Percentiles rank a stretch among this genome's conserved stretches.
Conservation (phyloP, 148 eudicot genomes). For the Hydrangea macrophylla region DNA sequence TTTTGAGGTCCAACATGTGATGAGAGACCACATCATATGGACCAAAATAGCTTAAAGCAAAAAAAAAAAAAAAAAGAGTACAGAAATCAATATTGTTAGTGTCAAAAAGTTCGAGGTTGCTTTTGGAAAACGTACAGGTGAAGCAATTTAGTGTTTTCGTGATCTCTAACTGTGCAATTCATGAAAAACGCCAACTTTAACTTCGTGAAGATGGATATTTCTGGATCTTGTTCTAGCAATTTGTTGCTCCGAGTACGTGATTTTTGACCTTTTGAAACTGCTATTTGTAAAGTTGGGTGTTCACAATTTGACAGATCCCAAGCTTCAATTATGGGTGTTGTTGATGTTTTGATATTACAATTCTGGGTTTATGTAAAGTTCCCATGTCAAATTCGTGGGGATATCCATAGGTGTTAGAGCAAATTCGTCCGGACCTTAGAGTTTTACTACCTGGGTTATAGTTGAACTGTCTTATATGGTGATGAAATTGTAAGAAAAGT, state of each 20-base stretch:
- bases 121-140: conserved; percentile 50
- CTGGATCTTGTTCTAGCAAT: conserved; percentile 18
- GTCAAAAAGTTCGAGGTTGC: conserved; percentile 25
- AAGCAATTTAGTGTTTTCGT: conserved; percentile 35
- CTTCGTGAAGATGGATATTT: conserved; percentile 23
- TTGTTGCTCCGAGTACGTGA: background rate
- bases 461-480: background rate
- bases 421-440: conserved; percentile 12
- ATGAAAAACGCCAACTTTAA: conserved; percentile 16
- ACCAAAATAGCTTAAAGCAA: conserved; percentile 3
- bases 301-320: background rate
- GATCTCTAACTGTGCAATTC: conserved; percentile 15
- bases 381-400: conserved; percentile 13
- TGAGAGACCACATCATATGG: conserved; percentile 1
- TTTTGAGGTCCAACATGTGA: conserved; percentile 12
- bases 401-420: conserved; percentile 13
- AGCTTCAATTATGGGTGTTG: background rate
- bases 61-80: background rate
- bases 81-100: conserved; percentile 10
- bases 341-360: background rate
- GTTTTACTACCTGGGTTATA: background rate
- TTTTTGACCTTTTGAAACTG: background rate
- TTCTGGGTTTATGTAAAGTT: conserved; percentile 1
- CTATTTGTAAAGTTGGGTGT: background rate
- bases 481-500: background rate